Evolutionary conservation across 805 yeast species (phyloP), one percentile per base, ranked within the genome.

Genomic region (Zygoascus tannicola): DNA sequence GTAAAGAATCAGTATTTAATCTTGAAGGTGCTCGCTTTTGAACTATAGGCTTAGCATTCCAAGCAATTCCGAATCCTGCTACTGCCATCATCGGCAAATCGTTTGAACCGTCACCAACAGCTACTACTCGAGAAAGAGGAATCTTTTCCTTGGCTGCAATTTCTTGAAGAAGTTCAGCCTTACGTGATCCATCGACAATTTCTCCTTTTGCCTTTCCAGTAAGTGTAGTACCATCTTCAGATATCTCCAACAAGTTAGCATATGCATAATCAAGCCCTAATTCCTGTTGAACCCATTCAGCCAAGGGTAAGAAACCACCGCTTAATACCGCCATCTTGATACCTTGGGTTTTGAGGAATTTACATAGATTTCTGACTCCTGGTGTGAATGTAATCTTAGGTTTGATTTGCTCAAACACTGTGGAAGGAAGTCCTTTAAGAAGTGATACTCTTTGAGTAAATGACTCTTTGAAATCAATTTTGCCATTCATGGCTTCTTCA

Each of bases 41-140:
- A 2, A 92, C 98, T 50, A 73, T 79, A 19, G 97, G 97, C 61
- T 92, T 92, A 18, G 97, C 99, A 60, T 86, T 84, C 94, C 96
- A 92, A 0, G 98, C 98, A 43, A 92, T 71, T 18, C 98, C 98
- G 59, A 78, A 83, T 0, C 97, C 97, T 2, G 95, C 96, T 12
- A 65, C 76, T 2, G 68, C 74, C 97, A 92, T 92, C 87, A 94
- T 94, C 37, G 75, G 74, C 57, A 92, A 68, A 65, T 92, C 99
- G 57, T 92, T 92, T 20, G 97, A 96, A 32, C 99, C 99, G 60
- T 92, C 97, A 32, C 97, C 97, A 32, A 90, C 83, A 40, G 96
- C 96, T 38, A 84, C 80, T 1, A 81, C 80, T 3, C 69, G 38
- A n/a, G 45, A 50, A 7, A 61, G 47, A 3, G 53, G 53, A n/a